Evolutionary conservation across 2,329 filamentous ascomycete genomes (phyloP), one percentile per base, ranked within the genome.

Genomic region (Aspergillus bombycis): DNA sequence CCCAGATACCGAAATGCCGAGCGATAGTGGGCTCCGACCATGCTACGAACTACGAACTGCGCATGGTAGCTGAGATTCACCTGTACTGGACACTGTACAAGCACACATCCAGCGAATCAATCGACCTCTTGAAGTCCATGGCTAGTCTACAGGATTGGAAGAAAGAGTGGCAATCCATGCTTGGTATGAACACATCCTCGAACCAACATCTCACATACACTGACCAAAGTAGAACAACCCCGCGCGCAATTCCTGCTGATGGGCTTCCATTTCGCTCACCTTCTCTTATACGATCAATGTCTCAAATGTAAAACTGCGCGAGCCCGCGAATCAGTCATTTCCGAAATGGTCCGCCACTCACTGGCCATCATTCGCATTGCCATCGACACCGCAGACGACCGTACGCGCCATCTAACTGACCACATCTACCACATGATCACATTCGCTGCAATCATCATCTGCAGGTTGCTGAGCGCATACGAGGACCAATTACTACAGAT

Each of bases 371-470:
- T 82, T 19, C 74, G 76, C 19, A 64, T 81, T 3, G 79, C 79
- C 2, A 81, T 82, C 66, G 77, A 80, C 14, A 81, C 79, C 3
- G 71, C 77, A 1, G 80, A 83, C 54, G 77, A 81, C 26, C 76
- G 79, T 2, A 82, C 80, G 1, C 74, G 75, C 16, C 80, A 83
- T 66, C 67, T 82, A 5, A 82, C 75, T 3, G 80, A 83, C 60
- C 81, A 82, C 57, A 80, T 82, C 23, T 83, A 82, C 62, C 80
- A 82, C 62, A 80, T 82, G 72, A 79, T 82, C 55, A 80, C 79
- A 6, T 83, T 82, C 59, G 77, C 81, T 0, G 80, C 71, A 2
- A 69, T 74, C 32, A 61, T 68, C 2, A 65, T 74, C 19, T 74
- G 71, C 23, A 75, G 79, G 32, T 58, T 82, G 2, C 65, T 81